Evolutionary conservation across 2,329 filamentous ascomycete species (phyloP).

Genomic region (Talaromyces sp.): DNA sequence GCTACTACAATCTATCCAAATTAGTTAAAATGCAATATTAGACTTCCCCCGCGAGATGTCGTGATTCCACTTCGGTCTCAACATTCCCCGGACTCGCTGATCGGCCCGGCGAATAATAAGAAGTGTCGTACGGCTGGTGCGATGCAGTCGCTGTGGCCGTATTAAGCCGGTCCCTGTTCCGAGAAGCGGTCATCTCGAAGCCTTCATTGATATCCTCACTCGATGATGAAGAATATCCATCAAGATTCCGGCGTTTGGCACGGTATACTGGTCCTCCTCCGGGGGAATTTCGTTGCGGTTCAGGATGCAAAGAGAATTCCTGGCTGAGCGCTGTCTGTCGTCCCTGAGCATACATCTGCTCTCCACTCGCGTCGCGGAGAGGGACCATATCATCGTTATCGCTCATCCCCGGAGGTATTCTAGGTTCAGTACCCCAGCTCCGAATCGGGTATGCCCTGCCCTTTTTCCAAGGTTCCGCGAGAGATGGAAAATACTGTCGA

Average conservation of each 20-base stretch:
- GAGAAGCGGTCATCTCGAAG: conserved; percentile 36
- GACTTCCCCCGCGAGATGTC: background rate
- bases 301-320: conserved; percentile 13
- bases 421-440: conserved; percentile 52
- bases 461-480: conserved; percentile 55
- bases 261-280: conserved; percentile 22
- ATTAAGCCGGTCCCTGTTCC: background rate
- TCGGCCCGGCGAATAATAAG: conserved; percentile 1
- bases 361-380: conserved; percentile 33
- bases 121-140: conserved; percentile 15
- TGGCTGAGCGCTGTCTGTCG: background rate
- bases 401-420: conserved; percentile 22
- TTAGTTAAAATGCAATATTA: background rate
- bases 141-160: background rate
- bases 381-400: conserved; percentile 24
- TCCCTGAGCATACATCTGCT: conserved; percentile 21
- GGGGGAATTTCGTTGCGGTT: conserved; percentile 22
- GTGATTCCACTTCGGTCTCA: background rate
- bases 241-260: conserved; percentile 30
- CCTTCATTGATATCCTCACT: conserved; percentile 35
- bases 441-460: conserved; percentile 58
- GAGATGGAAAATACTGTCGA: conserved; percentile 57
- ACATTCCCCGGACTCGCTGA: background rate
- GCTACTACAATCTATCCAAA: background rate
- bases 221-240: conserved; percentile 34